phyloP scores from a whole-genome alignment of 306 rosid genomes.

The Medicago ruthenica region DNA sequence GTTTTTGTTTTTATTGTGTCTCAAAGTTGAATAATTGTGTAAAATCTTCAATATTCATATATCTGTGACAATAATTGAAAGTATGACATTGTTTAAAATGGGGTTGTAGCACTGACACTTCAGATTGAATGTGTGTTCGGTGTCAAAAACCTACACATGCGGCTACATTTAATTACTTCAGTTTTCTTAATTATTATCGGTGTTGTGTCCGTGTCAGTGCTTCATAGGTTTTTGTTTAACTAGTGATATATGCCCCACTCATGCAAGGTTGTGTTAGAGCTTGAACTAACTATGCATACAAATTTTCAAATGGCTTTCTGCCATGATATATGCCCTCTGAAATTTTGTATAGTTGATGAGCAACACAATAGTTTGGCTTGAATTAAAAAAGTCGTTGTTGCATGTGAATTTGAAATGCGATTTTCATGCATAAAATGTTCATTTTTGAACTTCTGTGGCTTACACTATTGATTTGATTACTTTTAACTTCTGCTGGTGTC shows the following conservation, averaged over 20 bases:
- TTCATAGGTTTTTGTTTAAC: neutral
- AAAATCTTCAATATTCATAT: neutral
- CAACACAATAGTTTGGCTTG: no score
- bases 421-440: neutral
- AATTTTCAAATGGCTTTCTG: no score
- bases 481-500: slow-evolving; percentile 8
- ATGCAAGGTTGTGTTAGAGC: no score
- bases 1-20: neutral
- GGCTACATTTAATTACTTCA: neutral
- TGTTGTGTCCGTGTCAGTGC: neutral
- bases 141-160: neutral
- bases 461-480: slow-evolving; percentile 33
- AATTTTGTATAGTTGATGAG: no score
- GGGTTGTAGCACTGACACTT: neutral
- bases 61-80: neutral
- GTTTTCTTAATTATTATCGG: neutral
- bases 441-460: slow-evolving; percentile 21
- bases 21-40: slow-evolving; percentile 12
- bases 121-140: neutral
- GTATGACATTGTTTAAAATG: slow-evolving; percentile 7
- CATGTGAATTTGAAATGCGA: no score
- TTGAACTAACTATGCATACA: no score
- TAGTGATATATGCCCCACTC: no score
- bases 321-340: no score
- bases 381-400: no score